Evolutionary conservation across 495 filamentous ascomycete species (phyloP).

Genomic region (Venustampulla echinocandica): DNA sequence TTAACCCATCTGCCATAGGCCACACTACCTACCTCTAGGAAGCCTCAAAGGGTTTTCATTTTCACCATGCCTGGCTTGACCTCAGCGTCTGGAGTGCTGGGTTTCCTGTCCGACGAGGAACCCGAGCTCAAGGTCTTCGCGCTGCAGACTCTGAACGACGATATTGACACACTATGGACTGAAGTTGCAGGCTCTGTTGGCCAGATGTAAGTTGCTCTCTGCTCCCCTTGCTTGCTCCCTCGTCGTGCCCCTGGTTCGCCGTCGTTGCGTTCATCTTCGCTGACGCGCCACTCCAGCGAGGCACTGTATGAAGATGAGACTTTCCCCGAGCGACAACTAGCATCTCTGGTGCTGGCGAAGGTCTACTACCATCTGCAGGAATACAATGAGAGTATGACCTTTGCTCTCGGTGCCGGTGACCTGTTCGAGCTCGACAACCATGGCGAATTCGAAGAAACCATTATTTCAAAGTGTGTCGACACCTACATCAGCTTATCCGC

Average conservation of each 20-base stretch:
- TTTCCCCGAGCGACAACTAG: constrained; percentile 89
- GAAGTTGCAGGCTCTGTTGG: constrained; percentile 87
- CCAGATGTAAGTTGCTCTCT: constrained; percentile 67
- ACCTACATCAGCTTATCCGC: constrained; percentile 88
- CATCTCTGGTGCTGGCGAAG: constrained; percentile 90
- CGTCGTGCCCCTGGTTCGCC: not conserved
- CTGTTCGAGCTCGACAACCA: constrained; percentile 86
- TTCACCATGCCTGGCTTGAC: constrained; percentile 78
- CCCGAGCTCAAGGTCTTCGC: constrained; percentile 88
- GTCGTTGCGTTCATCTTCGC: constrained; percentile 4
- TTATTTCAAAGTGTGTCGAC: constrained; percentile 96
- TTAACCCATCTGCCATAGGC: no score
- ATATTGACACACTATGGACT: constrained; percentile 94
- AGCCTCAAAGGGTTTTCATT: not conserved
- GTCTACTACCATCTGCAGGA: constrained; percentile 98
- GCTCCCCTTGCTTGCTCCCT: not conserved
- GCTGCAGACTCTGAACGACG: constrained; percentile 83
- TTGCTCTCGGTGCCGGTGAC: constrained; percentile 91
- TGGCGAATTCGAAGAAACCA: constrained; percentile 97
- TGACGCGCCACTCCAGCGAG: constrained; percentile 50
- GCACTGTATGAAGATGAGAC: constrained; percentile 92
- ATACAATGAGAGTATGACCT: constrained; percentile 98
- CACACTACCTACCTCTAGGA: no score
- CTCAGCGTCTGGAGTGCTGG: constrained; percentile 88
- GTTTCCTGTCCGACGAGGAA: constrained; percentile 92